A percentile compares a stretch with the other conserved stretches of the same genome.
phyloP scores from a whole-genome alignment of 495 filamentous ascomycete species.

The Pyronema omphalodes region DNA sequence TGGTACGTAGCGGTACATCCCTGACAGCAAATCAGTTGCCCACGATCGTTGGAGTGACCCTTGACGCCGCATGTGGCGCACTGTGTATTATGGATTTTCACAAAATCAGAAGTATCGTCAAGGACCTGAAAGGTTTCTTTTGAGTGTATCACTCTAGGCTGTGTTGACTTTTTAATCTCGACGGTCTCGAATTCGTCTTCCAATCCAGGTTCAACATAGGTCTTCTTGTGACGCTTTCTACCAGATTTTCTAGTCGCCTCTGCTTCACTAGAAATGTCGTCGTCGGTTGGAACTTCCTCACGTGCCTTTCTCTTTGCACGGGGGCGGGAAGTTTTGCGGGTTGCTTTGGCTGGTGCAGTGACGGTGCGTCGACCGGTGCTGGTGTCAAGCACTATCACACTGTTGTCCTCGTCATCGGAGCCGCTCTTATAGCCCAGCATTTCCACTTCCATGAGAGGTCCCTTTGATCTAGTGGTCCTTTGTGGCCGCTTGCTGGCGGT shows the following conservation, averaged over 20 bases:
- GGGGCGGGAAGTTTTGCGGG: not conserved
- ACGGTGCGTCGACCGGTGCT: not conserved
- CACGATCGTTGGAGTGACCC: constrained; percentile 37
- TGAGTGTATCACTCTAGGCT: constrained; percentile 10
- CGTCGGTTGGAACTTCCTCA: not conserved
- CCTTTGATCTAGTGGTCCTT: not conserved
- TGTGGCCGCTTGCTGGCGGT: not conserved
- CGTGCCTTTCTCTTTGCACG: no score
- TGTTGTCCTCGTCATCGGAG: constrained; percentile 12
- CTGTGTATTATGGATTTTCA: constrained; percentile 36
- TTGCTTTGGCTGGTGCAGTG: constrained; percentile 1
- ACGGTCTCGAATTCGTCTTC: constrained; percentile 24
- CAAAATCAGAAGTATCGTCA: constrained; percentile 15
- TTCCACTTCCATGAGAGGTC: not conserved
- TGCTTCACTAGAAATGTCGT: not conserved
- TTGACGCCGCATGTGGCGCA: constrained; percentile 54
- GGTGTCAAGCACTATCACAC: constrained; percentile 8
- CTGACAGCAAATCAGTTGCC: constrained; percentile 64
- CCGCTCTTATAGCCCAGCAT: not conserved
- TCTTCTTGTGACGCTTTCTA: constrained; percentile 10
- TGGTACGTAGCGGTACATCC: constrained; percentile 76
- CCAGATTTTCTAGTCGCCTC: constrained; percentile 8
- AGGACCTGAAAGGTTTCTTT: constrained; percentile 16
- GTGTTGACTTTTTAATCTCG: constrained; percentile 1
- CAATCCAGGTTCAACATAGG: constrained; percentile 13